phyloP scores from a whole-genome alignment of 148 eudicot genomes.

The Nyssa sinensis region DNA sequence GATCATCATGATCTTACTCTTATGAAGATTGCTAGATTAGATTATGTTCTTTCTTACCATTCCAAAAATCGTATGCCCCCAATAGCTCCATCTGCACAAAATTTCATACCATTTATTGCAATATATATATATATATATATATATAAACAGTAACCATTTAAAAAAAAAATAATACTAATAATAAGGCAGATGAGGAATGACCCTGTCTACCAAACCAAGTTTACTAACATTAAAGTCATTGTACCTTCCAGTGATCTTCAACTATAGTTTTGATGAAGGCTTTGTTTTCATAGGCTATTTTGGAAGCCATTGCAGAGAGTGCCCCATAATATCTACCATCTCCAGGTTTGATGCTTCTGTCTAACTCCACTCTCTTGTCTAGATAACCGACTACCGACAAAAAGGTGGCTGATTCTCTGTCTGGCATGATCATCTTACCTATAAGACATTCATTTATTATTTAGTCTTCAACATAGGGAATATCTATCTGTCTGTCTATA shows the following conservation, averaged over 20 bases:
- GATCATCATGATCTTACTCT: no score
- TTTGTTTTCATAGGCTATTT: conserved; percentile 51
- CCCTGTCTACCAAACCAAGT: no score
- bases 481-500: no score
- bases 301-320: conserved; percentile 64
- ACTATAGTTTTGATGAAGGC: conserved; percentile 38
- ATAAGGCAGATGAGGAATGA: no score
- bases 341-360: conserved; percentile 25
- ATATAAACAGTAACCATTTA: no score
- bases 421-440: conserved; percentile 40
- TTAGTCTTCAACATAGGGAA: no score
- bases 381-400: conserved; percentile 32
- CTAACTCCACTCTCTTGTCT: conserved; percentile 42
- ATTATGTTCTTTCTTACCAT: conserved; percentile 29
- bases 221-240: neutral
- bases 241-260: conserved; percentile 50
- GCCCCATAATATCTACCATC: conserved; percentile 29
- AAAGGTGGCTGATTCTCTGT: conserved; percentile 19
- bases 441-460: neutral
- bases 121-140: no score
- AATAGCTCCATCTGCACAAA: conserved; percentile 39
- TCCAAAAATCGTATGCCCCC: conserved; percentile 29
- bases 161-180: no score
- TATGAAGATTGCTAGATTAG: no score
- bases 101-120: no score